Conservation (phyloP, 75 land plant genomes). For the Sequoia sempervirens region DNA sequence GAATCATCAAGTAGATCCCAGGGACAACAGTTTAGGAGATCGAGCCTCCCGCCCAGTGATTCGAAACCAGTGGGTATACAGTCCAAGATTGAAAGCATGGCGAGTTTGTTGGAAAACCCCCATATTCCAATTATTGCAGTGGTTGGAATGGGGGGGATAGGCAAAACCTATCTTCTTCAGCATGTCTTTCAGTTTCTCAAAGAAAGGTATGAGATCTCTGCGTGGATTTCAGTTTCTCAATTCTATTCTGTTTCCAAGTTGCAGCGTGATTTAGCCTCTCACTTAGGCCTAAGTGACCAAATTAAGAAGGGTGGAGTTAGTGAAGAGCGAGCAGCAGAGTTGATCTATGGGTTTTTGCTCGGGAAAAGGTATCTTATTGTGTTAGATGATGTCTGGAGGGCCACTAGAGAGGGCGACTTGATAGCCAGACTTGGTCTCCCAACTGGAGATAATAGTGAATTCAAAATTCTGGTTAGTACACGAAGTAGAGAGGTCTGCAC, state of each 20-base stretch:
- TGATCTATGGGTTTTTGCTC: neutral
- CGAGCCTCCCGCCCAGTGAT: neutral
- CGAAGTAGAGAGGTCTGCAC: neutral
- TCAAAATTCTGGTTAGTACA: constrained; percentile 17
- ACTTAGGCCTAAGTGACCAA: neutral
- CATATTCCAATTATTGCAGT: neutral
- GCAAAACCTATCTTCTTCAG: constrained; percentile 18
- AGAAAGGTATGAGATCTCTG: neutral
- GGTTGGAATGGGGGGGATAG: constrained; percentile 15
- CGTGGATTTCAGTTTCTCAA: constrained; percentile 12
- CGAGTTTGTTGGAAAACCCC: neutral
- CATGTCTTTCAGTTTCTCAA: neutral
- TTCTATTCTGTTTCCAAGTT: neutral
- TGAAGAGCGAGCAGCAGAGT: neutral
- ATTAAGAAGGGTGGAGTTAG: neutral
- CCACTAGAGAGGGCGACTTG: neutral
- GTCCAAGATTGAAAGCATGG: neutral
- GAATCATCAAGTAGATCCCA: neutral
- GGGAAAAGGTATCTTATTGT: neutral
- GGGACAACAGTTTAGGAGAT: neutral
- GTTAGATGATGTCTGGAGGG: neutral
- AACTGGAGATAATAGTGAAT: neutral
- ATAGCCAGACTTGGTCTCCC: neutral
- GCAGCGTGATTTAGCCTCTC: neutral
- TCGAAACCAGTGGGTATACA: neutral